phyloP scores from a whole-genome alignment of 495 filamentous ascomycete species.

The Neurospora tetrasperma region DNA sequence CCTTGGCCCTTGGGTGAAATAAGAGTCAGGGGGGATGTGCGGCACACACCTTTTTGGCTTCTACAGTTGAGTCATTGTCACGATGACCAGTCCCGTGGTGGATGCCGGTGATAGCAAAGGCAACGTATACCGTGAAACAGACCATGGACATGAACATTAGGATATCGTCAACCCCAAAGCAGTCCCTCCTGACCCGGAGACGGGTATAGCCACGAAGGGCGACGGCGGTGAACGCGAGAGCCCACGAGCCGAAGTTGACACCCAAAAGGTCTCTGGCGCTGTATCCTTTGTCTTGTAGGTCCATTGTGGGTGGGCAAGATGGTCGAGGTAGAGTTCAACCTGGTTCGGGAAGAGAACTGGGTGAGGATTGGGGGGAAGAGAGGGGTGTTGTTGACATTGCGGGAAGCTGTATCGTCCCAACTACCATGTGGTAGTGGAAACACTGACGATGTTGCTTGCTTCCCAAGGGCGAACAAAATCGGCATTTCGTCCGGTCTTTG shows the following conservation, averaged over 20 bases:
- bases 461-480: background rate
- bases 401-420: background rate
- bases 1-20: background rate
- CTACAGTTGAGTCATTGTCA: background rate
- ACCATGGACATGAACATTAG: constrained; percentile 6
- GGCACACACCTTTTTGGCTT: constrained; percentile 5
- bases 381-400: background rate
- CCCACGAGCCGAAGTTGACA: constrained; percentile 2
- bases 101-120: constrained; percentile 7
- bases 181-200: constrained; percentile 5
- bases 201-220: constrained; percentile 11
- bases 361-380: too few relatives aligned
- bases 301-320: background rate
- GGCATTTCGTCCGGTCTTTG: background rate
- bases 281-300: background rate
- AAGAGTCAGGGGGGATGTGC: background rate
- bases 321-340: background rate
- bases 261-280: constrained; percentile 1
- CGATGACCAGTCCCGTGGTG: constrained; percentile 4
- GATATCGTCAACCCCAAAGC: constrained; percentile 12
- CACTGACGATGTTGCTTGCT: background rate
- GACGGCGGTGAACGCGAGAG: constrained; percentile 3
- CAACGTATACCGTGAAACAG: constrained; percentile 6
- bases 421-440: background rate
- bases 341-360: background rate